Conservation (phyloP, 1,139 yeast genomes). For the Diutina pseudorugosa region DNA sequence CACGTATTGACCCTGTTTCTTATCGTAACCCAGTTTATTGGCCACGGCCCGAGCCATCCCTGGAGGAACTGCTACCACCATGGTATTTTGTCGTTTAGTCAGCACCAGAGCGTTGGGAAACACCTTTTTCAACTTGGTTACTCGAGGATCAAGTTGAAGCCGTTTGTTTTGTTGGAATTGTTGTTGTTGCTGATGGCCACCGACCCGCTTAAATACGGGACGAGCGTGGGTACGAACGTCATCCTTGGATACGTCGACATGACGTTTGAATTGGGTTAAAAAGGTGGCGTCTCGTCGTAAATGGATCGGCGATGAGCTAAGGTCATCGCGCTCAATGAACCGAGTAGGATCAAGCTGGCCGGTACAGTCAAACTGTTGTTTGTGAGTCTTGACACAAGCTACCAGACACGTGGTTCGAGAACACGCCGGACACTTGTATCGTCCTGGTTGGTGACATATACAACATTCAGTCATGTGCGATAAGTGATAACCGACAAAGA, state of each 20-base stretch:
- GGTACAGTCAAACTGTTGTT: neutral
- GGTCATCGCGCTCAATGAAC: neutral
- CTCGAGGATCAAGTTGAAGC: neutral
- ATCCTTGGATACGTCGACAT: neutral
- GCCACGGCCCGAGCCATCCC: neutral
- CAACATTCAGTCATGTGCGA: neutral
- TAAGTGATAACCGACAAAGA: no score
- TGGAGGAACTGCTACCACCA: neutral
- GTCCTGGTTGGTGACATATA: neutral
- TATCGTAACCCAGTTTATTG: slow-evolving; percentile 1
- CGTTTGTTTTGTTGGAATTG: slow-evolving; percentile 1
- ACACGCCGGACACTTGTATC: slow-evolving; percentile 3
- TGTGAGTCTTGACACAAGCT: slow-evolving; percentile 1
- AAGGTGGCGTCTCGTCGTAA: neutral
- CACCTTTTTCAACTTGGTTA: neutral
- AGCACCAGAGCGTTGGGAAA: neutral
- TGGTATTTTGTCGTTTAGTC: neutral
- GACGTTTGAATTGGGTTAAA: neutral
- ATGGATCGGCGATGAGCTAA: neutral
- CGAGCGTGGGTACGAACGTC: neutral
- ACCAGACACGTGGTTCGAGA: neutral
- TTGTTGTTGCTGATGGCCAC: neutral
- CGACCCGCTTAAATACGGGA: neutral
- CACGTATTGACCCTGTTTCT: neutral
- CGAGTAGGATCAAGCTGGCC: neutral